Evolutionary conservation across 768 basidiomycete genomes (phyloP), one percentile per base, ranked within the genome.

Genomic region (Xanthoconium purpureum): DNA sequence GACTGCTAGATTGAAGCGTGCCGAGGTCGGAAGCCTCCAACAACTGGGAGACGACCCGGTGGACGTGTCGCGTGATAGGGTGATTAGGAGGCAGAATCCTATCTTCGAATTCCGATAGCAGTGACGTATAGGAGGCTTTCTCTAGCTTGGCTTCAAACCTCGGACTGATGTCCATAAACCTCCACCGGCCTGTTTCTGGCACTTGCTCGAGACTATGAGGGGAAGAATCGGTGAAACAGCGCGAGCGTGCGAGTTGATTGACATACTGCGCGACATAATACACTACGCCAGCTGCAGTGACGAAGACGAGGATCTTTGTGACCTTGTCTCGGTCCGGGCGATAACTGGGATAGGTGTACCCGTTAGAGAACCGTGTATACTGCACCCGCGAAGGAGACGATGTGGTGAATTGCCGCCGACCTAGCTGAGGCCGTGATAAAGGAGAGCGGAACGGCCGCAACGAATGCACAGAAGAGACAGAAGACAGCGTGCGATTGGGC

Each of bases 131-230:
- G 20, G 73, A 66, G 3, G 70, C 40, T 46, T 81, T 71, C 17
- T 75, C 80, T 14, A 88, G 67, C 79, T 74, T 66, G 9, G 79
- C 75, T 72, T 94, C 91, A 29, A 70, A 72, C 50, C 76, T 75
- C 0, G 79, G 78, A 40, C 79, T 79, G 4, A 87, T 78, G 66
- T 90, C 88, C 83, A 98, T 96, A 68, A 95, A 97, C 20, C 95
- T 74, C 82, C 87, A 88, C 54, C 95, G 75, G 0, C 93, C 92
- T 0, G 92, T 95, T 67, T 94, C 88, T 3, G 89, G 85, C 0
- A 93, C 89, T 66, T 82, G 79, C 68, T 98, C 94, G 29, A 95
- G 77, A 65, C 92, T 94, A 46, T 33, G 6, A 40, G 38, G 18
- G 47, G 36, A 3, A 15, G 12, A 0, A 8, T n/a, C 48, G 17